Evolutionary conservation across 441 rosid genomes (phyloP), one percentile per base, ranked within the genome.

Genomic region (Capsella rubella): DNA sequence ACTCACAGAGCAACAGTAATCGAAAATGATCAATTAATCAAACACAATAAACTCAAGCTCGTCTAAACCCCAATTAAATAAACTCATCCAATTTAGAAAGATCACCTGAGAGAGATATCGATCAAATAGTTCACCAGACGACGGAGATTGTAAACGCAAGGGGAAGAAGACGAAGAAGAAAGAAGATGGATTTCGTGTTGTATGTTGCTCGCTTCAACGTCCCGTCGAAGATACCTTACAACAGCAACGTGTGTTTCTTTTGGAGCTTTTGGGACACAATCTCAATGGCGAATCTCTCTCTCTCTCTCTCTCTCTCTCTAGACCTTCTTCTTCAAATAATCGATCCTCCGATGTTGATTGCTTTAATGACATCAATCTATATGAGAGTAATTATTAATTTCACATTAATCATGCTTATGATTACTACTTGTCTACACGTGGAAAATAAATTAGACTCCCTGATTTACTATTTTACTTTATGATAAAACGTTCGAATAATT

Each of bases 91-190:
- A 42, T 42, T 37, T 2, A 37, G 2, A 71, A 61, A 61, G 31
- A 73, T 78, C 58, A 78, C 78, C 81, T 67, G 70, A 72, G 56
- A 54, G 68, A 77, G 2, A 34, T 32, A 32, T 51, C 13, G 76
- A 71, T 65, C 27, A 61, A 51, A 49, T 51, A 40, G 34, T 55
- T 56, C 55, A 45, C 32, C 34, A 40, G 34, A 42, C 9, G 60
- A 67, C n/a, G 54, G 37, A 61, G 25, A 8, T 6, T 40, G 45
- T 29, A 12, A 59, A 61, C 49, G 42, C n/a, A 37, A 39, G 53
- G 64, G 59, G 1, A n/a, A 11, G 27, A 8, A 28, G 59, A 6
- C 31, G 46, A 58, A 37, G 45, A 73, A 58, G n/a, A 12, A 50
- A 63, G 37, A 37, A 47, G 60, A 62, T 47, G 47, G 67, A 27